phyloP scores from a whole-genome alignment of 2,329 filamentous ascomycete species.

The Calonectria pteridis region DNA sequence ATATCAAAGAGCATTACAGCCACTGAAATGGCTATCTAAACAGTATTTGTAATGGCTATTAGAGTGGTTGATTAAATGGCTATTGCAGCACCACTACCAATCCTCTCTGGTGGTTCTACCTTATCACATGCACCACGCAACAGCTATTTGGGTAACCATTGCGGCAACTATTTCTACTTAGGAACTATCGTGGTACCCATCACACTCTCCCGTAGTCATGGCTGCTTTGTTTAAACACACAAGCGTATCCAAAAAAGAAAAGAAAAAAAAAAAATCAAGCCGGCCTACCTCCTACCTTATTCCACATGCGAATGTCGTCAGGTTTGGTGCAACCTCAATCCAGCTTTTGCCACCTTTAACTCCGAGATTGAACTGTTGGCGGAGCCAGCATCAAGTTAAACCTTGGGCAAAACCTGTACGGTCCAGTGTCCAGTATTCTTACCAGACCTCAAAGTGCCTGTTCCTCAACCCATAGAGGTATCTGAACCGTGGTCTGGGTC shows the following conservation, averaged over 20 bases:
- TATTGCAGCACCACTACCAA: no score
- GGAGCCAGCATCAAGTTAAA: neutral
- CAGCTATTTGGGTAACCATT: neutral
- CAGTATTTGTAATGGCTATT: neutral
- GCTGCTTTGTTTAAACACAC: neutral
- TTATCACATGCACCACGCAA: neutral
- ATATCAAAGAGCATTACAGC: neutral
- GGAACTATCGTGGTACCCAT: neutral
- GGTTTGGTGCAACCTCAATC: neutral
- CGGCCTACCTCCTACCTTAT: neutral
- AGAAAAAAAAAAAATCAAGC: no score
- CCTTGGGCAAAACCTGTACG: neutral
- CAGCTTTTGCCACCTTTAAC: no score
- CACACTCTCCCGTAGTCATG: neutral
- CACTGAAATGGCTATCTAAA: neutral
- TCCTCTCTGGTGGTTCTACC: no score
- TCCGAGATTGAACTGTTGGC: neutral
- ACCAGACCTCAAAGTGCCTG: neutral
- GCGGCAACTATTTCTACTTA: neutral
- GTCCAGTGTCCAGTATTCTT: neutral
- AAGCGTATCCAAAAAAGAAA: neutral
- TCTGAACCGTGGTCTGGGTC: no score
- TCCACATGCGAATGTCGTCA: neutral
- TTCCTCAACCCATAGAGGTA: no score
- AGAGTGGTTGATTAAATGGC: neutral